phyloP scores from a whole-genome alignment of 208 protist genomes.

The Acanthamoeba healyi region DNA sequence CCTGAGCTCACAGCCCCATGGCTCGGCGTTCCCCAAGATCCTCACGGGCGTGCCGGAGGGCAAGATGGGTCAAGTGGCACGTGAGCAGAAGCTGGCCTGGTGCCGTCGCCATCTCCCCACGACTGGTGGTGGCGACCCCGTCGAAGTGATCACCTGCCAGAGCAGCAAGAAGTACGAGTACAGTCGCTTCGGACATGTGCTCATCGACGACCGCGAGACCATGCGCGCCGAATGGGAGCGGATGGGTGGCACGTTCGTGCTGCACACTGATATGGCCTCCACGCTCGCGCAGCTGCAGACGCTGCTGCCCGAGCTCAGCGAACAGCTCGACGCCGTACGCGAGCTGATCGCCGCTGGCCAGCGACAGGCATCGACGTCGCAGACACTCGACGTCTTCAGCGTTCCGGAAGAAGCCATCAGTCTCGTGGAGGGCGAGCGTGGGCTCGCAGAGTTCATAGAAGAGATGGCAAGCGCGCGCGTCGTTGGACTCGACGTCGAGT shows the following conservation, averaged over 20 bases:
- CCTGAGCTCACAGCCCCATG: not conserved
- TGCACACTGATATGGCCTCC: constrained; percentile 32
- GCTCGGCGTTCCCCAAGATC: constrained; percentile 3
- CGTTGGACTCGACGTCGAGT: constrained; percentile 55
- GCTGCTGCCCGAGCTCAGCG: constrained; percentile 7
- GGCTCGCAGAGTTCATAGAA: not conserved
- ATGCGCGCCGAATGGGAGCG: constrained; percentile 48
- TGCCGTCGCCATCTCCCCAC: not conserved
- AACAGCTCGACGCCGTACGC: not conserved
- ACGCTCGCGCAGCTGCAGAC: not conserved
- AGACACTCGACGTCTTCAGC: not conserved
- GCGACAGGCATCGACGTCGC: too few relatives aligned
- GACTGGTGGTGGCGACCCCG: not conserved
- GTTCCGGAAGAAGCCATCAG: constrained; percentile 49
- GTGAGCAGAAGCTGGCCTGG: constrained; percentile 58
- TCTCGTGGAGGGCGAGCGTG: constrained; percentile 2
- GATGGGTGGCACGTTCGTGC: constrained; percentile 54
- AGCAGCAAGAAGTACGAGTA: constrained; percentile 51
- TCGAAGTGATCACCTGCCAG: constrained; percentile 66
- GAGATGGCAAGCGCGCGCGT: not conserved
- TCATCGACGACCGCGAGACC: constrained; percentile 67
- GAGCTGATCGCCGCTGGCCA: not conserved
- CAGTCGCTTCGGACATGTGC: constrained; percentile 12
- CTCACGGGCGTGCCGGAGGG: constrained; percentile 59
- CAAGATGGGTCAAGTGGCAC: constrained; percentile 37